These are phyloP conservation scores for Candida nitratophila DNA, from an alignment of 805 yeast species.

Conservation along the genomic window DNA sequence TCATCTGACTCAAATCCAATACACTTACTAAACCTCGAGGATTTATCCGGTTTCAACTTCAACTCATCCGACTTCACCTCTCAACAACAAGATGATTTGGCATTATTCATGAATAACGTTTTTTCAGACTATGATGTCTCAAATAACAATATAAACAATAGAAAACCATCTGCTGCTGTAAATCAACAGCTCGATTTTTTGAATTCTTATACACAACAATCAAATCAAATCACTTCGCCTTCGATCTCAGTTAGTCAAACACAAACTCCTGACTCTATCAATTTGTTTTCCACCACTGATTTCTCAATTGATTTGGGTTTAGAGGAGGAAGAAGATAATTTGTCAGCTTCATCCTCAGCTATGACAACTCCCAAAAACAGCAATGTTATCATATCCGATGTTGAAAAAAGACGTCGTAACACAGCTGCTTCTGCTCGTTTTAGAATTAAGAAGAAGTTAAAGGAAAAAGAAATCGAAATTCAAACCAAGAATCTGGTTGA, in stretches of 20 bases:
- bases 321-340: too few species aligned
- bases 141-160: neutral
- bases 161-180: neutral
- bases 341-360: neutral
- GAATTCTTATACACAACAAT: neutral
- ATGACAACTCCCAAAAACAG: neutral
- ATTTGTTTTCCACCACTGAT: neutral
- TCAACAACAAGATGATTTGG: neutral
- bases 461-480: conserved; percentile 52
- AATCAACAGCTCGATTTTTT: neutral
- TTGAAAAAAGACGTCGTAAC: conserved; percentile 49
- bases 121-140: neutral
- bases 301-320: neutral
- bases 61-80: neutral
- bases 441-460: conserved; percentile 53
- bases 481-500: conserved; percentile 37
- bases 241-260: too few species aligned
- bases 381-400: neutral
- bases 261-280: neutral
- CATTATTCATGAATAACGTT: neutral
- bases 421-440: conserved; percentile 64
- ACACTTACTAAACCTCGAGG: neutral
- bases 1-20: neutral
- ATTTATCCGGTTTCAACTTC: neutral
- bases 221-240: too few species aligned